A percentile compares a stretch with the other conserved stretches of the same genome.
Conservation (phyloP, 805 yeast genomes). For the Jamesozyma spencerorum region DNA sequence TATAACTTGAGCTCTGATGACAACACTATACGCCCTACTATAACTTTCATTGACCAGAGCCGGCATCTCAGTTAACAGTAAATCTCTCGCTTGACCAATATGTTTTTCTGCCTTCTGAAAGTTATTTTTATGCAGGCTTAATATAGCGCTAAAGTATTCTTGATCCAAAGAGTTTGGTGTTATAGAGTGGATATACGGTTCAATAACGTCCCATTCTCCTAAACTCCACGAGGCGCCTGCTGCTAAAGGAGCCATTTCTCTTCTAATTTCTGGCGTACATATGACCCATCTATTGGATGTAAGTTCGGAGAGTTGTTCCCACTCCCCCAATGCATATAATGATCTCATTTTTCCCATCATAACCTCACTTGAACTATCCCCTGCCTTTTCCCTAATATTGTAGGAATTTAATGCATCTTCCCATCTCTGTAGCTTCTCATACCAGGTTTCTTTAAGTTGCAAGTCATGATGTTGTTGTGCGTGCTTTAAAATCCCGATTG, state of each 20-base stretch:
- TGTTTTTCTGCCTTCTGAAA: conserved; percentile 73
- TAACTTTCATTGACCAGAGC: conserved; percentile 93
- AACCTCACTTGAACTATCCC: conserved; percentile 64
- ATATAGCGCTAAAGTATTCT: conserved; percentile 87
- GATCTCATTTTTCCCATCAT: conserved; percentile 98
- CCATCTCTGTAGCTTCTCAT: conserved; percentile 94
- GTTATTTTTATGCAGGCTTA: conserved; percentile 76
- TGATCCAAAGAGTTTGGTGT: conserved; percentile 87
- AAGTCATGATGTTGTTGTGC: conserved; percentile 86
- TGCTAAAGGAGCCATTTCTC: conserved; percentile 91
- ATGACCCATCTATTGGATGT: conserved; percentile 80
- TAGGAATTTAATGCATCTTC: conserved; percentile 93
- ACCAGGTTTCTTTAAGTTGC: conserved; percentile 95
- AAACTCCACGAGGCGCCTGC: conserved; percentile 99
- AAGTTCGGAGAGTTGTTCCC: conserved; percentile 83
- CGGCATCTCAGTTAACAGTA: conserved; percentile 84
- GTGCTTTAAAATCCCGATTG: conserved; percentile 90
- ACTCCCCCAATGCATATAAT: conserved; percentile 95
- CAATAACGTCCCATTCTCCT: conserved; percentile 95
- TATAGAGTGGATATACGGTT: conserved; percentile 81
- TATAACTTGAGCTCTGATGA: conserved; percentile 93
- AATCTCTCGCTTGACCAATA: conserved; percentile 76
- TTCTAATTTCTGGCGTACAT: conserved; percentile 60
- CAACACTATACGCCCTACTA: conserved; percentile 92
- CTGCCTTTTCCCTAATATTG: conserved; percentile 55